A percentile compares a stretch with the other conserved stretches of the same genome.
phyloP scores from a whole-genome alignment of 2,329 filamentous ascomycete genomes.

The Ambrosiella beaveri region DNA sequence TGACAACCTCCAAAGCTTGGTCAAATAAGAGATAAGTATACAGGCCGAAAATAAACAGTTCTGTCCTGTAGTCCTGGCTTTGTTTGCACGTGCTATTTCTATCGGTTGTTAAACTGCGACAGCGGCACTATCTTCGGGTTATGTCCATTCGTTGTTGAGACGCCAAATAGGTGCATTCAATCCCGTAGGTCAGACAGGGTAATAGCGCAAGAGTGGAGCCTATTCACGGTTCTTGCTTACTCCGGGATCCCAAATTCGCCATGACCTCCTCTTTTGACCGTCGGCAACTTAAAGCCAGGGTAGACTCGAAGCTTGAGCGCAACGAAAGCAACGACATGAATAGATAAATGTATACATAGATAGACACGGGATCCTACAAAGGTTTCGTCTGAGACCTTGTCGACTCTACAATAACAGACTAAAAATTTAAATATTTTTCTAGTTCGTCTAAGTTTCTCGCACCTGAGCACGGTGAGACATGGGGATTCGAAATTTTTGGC shows the following conservation, averaged over 20 bases:
- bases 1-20: too few species aligned
- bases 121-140: neutral
- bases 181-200: neutral
- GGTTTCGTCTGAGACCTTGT: too few species aligned
- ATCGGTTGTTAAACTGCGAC: too few species aligned
- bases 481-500: too few species aligned
- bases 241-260: constrained; percentile 1
- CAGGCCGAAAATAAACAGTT: neutral
- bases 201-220: neutral
- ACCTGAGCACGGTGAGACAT: too few species aligned
- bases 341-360: neutral
- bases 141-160: neutral
- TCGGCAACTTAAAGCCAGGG: neutral
- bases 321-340: neutral
- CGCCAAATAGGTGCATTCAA: neutral
- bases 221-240: neutral
- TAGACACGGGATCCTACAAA: too few species aligned
- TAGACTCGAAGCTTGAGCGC: neutral
- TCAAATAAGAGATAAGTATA: too few species aligned
- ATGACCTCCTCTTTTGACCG: neutral
- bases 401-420: too few species aligned
- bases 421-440: too few species aligned
- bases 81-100: neutral
- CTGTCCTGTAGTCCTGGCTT: neutral
- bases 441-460: too few species aligned